phyloP scores from a whole-genome alignment of 1,284 basidiomycete genomes.

The Boletus semigastroideus region DNA sequence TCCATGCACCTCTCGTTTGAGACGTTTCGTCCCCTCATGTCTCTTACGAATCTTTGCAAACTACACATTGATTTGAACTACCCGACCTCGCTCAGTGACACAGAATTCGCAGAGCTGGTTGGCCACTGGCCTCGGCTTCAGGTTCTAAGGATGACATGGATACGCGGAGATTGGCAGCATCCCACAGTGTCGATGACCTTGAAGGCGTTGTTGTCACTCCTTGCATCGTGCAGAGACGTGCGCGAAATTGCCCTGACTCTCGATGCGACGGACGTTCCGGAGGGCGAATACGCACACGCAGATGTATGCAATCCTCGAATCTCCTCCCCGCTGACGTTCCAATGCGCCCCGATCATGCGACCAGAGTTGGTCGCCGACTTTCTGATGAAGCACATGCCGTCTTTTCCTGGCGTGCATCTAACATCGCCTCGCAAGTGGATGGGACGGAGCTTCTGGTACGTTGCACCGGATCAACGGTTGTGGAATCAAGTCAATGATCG shows the following conservation, averaged over 20 bases:
- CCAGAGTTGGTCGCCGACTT: not conserved
- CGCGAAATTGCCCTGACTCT: not conserved
- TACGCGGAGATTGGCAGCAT: not conserved
- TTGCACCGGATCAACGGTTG: not conserved
- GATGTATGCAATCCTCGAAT: not conserved
- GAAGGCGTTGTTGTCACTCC: not conserved
- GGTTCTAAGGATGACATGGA: not conserved
- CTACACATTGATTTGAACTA: not conserved
- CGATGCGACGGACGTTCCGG: not conserved
- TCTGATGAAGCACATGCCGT: not conserved
- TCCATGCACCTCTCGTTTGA: not conserved
- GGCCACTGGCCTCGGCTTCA: not conserved
- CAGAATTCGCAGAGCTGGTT: not conserved
- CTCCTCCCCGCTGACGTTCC: not conserved
- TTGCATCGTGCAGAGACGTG: not conserved
- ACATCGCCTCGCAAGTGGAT: no score
- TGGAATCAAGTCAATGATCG: not conserved
- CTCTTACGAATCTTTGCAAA: constrained; percentile 3
- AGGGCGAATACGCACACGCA: not conserved
- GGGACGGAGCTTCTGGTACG: no score
- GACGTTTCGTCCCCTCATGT: not conserved
- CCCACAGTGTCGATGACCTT: not conserved
- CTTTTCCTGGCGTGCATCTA: not conserved
- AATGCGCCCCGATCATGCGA: not conserved
- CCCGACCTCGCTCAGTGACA: not conserved